Conservation (phyloP, 805 yeast species). For the Ogataea ganodermae region DNA sequence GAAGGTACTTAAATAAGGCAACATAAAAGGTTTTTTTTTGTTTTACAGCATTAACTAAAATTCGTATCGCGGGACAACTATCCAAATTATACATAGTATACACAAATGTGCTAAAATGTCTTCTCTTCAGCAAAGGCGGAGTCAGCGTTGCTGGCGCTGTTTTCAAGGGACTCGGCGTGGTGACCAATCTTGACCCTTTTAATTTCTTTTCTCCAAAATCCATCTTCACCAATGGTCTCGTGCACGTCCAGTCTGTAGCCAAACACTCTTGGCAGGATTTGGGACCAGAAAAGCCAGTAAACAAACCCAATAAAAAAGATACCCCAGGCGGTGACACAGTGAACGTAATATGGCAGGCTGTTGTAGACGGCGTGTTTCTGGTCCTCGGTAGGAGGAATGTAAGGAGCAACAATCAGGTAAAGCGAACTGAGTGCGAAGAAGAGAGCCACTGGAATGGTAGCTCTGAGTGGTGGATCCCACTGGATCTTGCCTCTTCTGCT, state of each 20-base stretch:
- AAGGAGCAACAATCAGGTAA: slow-evolving; percentile 75
- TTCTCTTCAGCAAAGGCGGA: not conserved
- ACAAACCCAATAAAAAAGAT: slow-evolving; percentile 63
- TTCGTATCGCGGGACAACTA: not conserved
- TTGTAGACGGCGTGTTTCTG: slow-evolving; percentile 59
- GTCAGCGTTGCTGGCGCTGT: not conserved
- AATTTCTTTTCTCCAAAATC: slow-evolving; percentile 69
- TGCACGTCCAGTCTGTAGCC: slow-evolving; percentile 56
- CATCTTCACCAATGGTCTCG: slow-evolving; percentile 54
- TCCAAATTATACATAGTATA: not conserved
- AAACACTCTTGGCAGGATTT: slow-evolving; percentile 54
- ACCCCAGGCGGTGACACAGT: slow-evolving; percentile 80
- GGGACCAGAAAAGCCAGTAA: slow-evolving; percentile 69
- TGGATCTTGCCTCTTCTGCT: slow-evolving; percentile 47
- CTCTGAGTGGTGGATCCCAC: slow-evolving; percentile 75
- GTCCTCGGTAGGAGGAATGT: slow-evolving; percentile 68
- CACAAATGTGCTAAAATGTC: not conserved
- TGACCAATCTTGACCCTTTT: slow-evolving; percentile 1
- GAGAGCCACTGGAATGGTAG: slow-evolving; percentile 59
- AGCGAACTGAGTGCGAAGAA: slow-evolving; percentile 68
- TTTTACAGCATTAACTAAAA: too few relatives aligned
- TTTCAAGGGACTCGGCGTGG: not conserved
- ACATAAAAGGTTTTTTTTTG: too few relatives aligned
- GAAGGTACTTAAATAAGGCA: too few relatives aligned
- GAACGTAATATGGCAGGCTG: slow-evolving; percentile 64